These are phyloP conservation scores for Epichloe gansuensis DNA, from an alignment of 2,329 filamentous ascomycete genomes.

Conservation along the genomic window DNA sequence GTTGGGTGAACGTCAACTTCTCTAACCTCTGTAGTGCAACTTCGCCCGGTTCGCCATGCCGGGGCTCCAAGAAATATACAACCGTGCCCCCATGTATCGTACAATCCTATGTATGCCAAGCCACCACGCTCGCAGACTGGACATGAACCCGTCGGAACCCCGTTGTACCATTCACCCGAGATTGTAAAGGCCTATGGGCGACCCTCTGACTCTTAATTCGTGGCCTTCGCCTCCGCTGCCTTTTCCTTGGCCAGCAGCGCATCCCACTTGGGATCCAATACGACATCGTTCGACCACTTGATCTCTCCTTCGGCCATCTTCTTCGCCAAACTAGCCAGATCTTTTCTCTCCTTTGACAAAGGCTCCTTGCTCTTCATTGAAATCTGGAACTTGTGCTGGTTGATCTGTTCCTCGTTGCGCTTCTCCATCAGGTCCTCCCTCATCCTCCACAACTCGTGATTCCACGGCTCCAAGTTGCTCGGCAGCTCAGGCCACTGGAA, in stretches of 20 bases:
- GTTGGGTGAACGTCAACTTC: neutral
- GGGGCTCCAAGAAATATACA: slow-evolving; percentile 19
- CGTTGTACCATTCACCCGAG: too few relatives aligned
- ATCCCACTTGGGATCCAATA: slow-evolving; percentile 36
- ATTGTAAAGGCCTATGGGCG: too few relatives aligned
- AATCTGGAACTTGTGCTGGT: slow-evolving; percentile 22
- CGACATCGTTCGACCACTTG: slow-evolving; percentile 43
- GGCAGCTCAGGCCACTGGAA: slow-evolving; percentile 79
- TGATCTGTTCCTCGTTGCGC: slow-evolving; percentile 23
- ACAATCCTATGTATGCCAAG: slow-evolving; percentile 6
- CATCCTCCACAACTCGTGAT: slow-evolving; percentile 44
- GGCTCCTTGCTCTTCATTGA: slow-evolving; percentile 30
- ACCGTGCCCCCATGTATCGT: slow-evolving; percentile 16
- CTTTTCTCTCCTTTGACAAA: slow-evolving; percentile 28
- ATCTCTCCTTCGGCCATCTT: slow-evolving; percentile 47
- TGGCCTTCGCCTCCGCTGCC: slow-evolving; percentile 12
- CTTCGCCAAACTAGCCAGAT: slow-evolving; percentile 52
- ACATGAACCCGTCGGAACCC: too few relatives aligned
- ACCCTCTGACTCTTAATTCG: neutral
- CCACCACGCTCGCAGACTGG: too few relatives aligned
- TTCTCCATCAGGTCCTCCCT: slow-evolving; percentile 35
- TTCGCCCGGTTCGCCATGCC: neutral
- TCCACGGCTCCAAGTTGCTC: slow-evolving; percentile 50
- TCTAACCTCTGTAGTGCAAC: neutral
- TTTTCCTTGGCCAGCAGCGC: slow-evolving; percentile 15